Base-by-base conservation (phyloP, 176 grass and related monocot genomes). In the Triticum urartu region DNA sequence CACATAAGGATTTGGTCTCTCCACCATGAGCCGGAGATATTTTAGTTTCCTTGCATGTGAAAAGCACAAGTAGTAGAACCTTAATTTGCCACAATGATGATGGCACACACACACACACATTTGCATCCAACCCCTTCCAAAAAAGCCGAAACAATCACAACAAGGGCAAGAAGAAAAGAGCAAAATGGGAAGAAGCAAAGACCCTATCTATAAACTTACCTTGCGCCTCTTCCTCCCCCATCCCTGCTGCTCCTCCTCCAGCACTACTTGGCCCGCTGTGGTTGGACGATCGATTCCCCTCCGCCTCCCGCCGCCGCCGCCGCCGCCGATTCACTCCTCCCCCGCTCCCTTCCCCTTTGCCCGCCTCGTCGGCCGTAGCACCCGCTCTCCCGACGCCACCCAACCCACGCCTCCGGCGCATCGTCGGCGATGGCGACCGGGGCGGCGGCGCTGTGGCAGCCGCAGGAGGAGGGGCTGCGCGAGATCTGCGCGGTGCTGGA, bases 401-500 rank as follows among this genome's bases (percentile, higher is more conserved):
- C 60, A 26, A 5, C 36, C 1, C 15, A 15, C 13, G 11, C 45
- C 11, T 7, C 10, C 11, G 45, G 45, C 40, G 48, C 48, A 15
- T 0, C 50, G 18, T 10, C 59, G 9, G 21, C 59, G 59, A 62
- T 62, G 11, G 54, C 52, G 85, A 85, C 21, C 54, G 54, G 18
- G 85, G 85, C 78, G 77, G 72, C 88, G 75, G 87, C 80, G 50
- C 58, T 92, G 72, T 99, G 97, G 97, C 86, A 94, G 89, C 97
- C 97, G 64, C 92, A 89, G 92, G 97, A 99, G 87, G 92, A 99
- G 85, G 97, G 97, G 6, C 92, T 99, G 85, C 89, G 87, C 83
- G 97, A 99, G 94, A 99, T 99, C 92, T 96, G 92, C 87, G 59
- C 56, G 40, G 88, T 99, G 25, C 84, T 99, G 18, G 94, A 95